Conservation (phyloP, 2,329 filamentous ascomycete genomes). For the Fusarium duplospermum region DNA sequence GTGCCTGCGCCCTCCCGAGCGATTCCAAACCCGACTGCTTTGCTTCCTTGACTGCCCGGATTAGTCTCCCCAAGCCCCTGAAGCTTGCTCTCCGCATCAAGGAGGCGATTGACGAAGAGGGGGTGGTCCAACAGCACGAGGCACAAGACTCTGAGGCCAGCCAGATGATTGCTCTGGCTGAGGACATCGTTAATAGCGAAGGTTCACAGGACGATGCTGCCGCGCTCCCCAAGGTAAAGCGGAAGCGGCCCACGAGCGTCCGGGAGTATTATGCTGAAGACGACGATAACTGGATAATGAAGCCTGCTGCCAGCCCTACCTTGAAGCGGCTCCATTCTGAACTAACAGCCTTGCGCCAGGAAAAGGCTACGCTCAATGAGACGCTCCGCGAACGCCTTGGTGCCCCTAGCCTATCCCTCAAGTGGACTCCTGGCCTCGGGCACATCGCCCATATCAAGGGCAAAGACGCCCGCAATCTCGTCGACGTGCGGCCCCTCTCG, state of each 20-base stretch:
- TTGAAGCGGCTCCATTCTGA: slow-evolving; percentile 76
- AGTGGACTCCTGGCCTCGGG: slow-evolving; percentile 87
- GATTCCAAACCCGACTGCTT: slow-evolving; percentile 51
- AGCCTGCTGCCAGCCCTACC: slow-evolving; percentile 72
- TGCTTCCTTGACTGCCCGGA: slow-evolving; percentile 62
- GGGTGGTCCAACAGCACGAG: slow-evolving; percentile 82
- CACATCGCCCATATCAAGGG: slow-evolving; percentile 93
- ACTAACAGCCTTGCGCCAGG: slow-evolving; percentile 68
- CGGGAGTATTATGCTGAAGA: slow-evolving; percentile 71
- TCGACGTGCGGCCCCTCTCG: slow-evolving; percentile 64
- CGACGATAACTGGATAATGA: slow-evolving; percentile 73
- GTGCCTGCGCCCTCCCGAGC: slow-evolving; percentile 26
- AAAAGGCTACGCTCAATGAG: slow-evolving; percentile 71
- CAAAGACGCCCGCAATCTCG: slow-evolving; percentile 68
- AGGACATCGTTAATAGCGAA: slow-evolving; percentile 76
- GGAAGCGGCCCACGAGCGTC: slow-evolving; percentile 59
- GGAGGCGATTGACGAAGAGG: slow-evolving; percentile 90
- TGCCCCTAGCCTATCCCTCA: slow-evolving; percentile 77
- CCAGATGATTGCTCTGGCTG: slow-evolving; percentile 78
- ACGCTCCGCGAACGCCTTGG: slow-evolving; percentile 70
- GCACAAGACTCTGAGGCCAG: slow-evolving; percentile 78
- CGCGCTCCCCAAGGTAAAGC: slow-evolving; percentile 65
- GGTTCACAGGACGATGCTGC: slow-evolving; percentile 68
- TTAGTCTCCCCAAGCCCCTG: slow-evolving; percentile 74
- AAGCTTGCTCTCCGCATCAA: slow-evolving; percentile 78